phyloP scores from a whole-genome alignment of 2,329 filamentous ascomycete species.

The Teratosphaeria viscida region DNA sequence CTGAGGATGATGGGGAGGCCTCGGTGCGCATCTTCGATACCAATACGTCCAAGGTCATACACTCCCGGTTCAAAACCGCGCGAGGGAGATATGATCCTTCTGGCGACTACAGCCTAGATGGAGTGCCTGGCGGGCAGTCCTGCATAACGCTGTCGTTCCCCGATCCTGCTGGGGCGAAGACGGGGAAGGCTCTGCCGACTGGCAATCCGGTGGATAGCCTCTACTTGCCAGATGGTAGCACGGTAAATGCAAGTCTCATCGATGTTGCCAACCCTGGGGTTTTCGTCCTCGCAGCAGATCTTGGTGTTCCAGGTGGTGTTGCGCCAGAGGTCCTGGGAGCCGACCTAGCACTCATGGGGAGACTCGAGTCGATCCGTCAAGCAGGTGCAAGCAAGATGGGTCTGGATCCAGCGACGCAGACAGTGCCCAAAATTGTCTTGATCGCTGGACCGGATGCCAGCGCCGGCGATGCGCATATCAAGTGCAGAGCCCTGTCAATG shows the following conservation, averaged over 20 bases:
- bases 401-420: constrained; percentile 37
- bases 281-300: constrained; percentile 47
- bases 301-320: constrained; percentile 36
- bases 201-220: constrained; percentile 45
- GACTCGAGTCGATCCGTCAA: constrained; percentile 48
- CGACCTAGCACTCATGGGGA: constrained; percentile 38
- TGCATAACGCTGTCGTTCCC: constrained; percentile 52
- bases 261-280: constrained; percentile 56
- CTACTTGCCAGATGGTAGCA: constrained; percentile 22
- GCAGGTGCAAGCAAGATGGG: constrained; percentile 53
- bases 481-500: constrained; percentile 35
- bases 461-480: constrained; percentile 24
- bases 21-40: constrained; percentile 58
- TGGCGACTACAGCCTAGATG: constrained; percentile 53
- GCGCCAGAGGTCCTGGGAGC: constrained; percentile 45
- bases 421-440: constrained; percentile 54
- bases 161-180: constrained; percentile 52
- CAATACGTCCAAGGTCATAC: constrained; percentile 57
- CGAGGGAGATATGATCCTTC: constrained; percentile 28
- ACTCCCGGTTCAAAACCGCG: constrained; percentile 46
- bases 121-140: constrained; percentile 49
- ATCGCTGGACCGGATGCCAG: constrained; percentile 27
- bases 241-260: constrained; percentile 45
- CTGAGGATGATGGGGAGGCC: constrained; percentile 22
- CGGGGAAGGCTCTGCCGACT: constrained; percentile 51